phyloP scores from a whole-genome alignment of 2,329 filamentous ascomycete genomes.

The Botrytis hyacinthi region DNA sequence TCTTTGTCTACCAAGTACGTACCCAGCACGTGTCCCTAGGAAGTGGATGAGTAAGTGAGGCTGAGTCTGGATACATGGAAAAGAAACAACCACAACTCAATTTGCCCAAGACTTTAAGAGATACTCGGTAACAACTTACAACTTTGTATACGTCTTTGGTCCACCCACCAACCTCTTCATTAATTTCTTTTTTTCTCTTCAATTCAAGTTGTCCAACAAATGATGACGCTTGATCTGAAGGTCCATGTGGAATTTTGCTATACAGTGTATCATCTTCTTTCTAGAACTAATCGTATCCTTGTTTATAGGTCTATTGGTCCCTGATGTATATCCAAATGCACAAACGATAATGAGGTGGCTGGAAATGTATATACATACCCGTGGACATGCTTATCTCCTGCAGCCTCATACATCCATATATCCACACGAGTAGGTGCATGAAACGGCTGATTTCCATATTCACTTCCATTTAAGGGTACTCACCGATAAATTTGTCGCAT shows the following conservation, averaged over 20 bases:
- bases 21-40: background rate
- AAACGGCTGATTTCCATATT: conserved; percentile 5
- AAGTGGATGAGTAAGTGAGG: background rate
- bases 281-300: conserved; percentile 10
- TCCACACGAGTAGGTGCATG: conserved; percentile 19
- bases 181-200: conserved; percentile 15
- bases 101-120: background rate
- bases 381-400: conserved; percentile 2
- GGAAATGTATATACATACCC: conserved; percentile 6
- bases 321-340: background rate
- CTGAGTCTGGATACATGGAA: background rate
- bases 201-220: background rate
- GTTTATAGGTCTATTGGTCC: background rate
- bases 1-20: background rate
- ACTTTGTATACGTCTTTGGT: background rate
- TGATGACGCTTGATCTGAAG: conserved; percentile 2
- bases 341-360: conserved; percentile 18
- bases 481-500: background rate
- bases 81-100: background rate
- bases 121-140: conserved; percentile 5
- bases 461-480: conserved; percentile 6
- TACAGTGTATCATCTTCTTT: background rate
- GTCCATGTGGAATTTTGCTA: conserved; percentile 7
- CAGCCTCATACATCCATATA: conserved; percentile 12
- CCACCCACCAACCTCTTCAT: conserved; percentile 21